A percentile compares a stretch with the other conserved stretches of the same genome.
Evolutionary conservation across 208 protist species (phyloP).

Genomic region (Leishmania arabica): DNA sequence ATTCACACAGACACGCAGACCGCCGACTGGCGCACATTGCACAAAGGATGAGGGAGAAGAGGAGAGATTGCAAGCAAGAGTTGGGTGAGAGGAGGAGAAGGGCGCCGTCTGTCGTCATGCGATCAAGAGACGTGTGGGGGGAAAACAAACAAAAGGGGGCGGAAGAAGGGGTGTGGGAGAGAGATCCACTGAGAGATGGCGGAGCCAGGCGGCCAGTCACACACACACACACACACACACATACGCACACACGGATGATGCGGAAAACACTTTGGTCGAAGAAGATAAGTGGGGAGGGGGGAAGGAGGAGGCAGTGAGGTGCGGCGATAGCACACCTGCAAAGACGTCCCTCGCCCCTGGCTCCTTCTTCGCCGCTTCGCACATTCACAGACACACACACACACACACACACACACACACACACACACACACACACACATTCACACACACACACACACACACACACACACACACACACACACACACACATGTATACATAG

Average conservation of each 20-base stretch:
- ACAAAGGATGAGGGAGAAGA: not conserved
- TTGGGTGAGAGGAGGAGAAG: not conserved
- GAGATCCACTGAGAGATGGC: not conserved
- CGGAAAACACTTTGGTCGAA: not conserved
- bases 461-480: not conserved
- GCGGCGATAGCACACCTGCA: not conserved
- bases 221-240: not conserved
- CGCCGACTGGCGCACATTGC: not conserved
- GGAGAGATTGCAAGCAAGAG: not conserved
- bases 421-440: too few relatives aligned
- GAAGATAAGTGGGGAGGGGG: not conserved
- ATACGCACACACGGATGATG: not conserved
- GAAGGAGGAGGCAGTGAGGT: not conserved
- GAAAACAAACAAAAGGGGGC: not conserved
- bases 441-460: too few relatives aligned
- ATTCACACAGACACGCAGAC: not conserved
- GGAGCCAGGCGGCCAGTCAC: not conserved
- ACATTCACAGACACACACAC: not conserved
- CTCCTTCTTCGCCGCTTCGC: constrained; percentile 2
- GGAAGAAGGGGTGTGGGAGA: not conserved
- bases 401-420: not conserved
- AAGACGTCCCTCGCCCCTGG: not conserved
- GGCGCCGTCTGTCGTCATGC: constrained; percentile 2
- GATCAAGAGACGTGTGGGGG: not conserved
- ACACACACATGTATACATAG: not conserved